Base-by-base conservation (phyloP, 805 yeast species). In the Wickerhamiella australiensis region DNA sequence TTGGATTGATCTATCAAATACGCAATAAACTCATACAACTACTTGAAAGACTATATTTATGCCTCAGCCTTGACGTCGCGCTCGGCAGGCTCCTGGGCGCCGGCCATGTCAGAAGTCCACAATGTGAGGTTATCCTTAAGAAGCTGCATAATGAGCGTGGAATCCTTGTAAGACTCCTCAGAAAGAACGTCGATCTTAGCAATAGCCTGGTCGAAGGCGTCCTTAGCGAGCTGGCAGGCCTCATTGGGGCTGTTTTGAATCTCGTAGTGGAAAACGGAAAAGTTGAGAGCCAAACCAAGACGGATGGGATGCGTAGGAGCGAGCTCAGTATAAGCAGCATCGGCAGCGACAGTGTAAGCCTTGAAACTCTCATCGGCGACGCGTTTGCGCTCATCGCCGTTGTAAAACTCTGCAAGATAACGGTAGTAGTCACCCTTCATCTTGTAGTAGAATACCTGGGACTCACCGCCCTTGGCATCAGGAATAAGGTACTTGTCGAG, bases 341-440 rank as follows among this genome's bases (percentile, higher is more conserved):
- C 97, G 57, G 95, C 82, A 47, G 98, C 98, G 60, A 92, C 69
- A 73, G 88, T 85, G 78, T 90, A 90, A 56, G 97, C 94, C 69
- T 87, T 94, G 66, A 88, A 81, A 40, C 97, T 88, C 61, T 85
- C 80, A 61, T 85, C 86, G 50, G 97, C 94, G 54, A 97, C 95
- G 58, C 79, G 90, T 67, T 85, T 86, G 69, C 96, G 85, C 73
- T 85, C 85, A 63, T 86, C 96, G 59, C 86, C 80, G 61, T 82
- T 75, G 57, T 97, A 94, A 65, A 92, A 90, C 75, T 90, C 98
- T 54, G 98, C 98, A 71, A 90, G 78, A 72, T 90, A 90, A 75
- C 98, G 94, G 77, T 88, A 95, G 78, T 90, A 90, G 72, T 90
- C 98, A 75, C 98, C 98, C 77, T 90, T 88, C 96, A 90, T 90